Percentiles rank a stretch among this genome's conserved stretches.
These are phyloP conservation scores for Candida adriatica DNA, from an alignment of 805 yeast genomes.

Conservation along the genomic window DNA sequence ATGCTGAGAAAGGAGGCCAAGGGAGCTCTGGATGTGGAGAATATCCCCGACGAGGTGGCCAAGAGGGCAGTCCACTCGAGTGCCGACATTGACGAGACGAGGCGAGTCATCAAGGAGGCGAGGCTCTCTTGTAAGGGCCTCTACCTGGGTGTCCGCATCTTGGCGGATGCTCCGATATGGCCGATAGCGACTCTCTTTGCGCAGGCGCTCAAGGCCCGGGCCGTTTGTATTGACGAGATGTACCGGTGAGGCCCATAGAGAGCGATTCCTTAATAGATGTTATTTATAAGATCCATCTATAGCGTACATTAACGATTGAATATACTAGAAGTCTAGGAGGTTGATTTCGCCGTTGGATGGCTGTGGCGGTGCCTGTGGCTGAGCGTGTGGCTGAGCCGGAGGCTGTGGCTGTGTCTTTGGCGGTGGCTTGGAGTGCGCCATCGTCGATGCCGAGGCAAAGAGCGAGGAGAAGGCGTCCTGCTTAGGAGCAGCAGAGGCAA, in stretches of 20 bases:
- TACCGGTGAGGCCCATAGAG: no score
- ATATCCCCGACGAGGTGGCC: slow-evolving; percentile 43
- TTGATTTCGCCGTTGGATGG: slow-evolving; percentile 15
- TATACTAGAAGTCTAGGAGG: slow-evolving; percentile 13
- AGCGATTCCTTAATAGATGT: no score
- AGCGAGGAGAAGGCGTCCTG: slow-evolving; percentile 70
- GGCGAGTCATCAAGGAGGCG: slow-evolving; percentile 40
- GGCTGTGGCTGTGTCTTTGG: slow-evolving; percentile 2
- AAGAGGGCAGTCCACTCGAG: slow-evolving; percentile 40
- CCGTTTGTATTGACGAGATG: slow-evolving; percentile 37
- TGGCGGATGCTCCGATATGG: slow-evolving; percentile 86
- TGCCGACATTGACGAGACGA: slow-evolving; percentile 35
- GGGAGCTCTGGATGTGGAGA: slow-evolving; percentile 49
- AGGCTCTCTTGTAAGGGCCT: slow-evolving; percentile 50
- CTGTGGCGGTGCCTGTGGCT: slow-evolving; percentile 2
- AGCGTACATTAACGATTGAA: no score
- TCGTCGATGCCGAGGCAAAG: slow-evolving; percentile 56
- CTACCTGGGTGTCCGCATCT: slow-evolving; percentile 64
- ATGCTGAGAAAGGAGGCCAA: slow-evolving; percentile 50
- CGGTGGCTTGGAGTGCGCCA: slow-evolving; percentile 13
- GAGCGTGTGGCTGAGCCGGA: slow-evolving; percentile 6
- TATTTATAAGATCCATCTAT: no score
- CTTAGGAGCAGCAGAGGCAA: slow-evolving; percentile 33
- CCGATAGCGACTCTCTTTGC: slow-evolving; percentile 75
- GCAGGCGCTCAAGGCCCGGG: slow-evolving; percentile 67